phyloP scores from a whole-genome alignment of 352 stramenopile species.

The Pythium chondricola region DNA sequence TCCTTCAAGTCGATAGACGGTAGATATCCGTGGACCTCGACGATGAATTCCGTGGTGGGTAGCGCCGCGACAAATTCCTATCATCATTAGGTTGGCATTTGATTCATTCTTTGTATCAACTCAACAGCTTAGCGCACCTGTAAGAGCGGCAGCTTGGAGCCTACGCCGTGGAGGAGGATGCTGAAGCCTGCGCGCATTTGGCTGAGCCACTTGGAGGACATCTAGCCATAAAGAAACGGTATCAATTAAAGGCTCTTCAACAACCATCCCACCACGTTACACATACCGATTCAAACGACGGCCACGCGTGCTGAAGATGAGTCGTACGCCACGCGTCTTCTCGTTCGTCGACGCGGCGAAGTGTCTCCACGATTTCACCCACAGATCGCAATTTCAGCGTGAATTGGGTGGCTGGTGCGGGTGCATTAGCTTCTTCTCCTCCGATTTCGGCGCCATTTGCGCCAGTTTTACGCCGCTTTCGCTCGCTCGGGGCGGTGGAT shows the following conservation, averaged over 20 bases:
- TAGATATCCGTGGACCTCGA: constrained; percentile 15
- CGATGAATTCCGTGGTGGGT: constrained; percentile 5
- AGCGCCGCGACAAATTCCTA: constrained; percentile 9
- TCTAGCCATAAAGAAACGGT: neutral
- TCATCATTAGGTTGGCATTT: too few relatives aligned
- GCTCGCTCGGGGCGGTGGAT: neutral
- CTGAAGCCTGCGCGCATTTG: constrained; percentile 13
- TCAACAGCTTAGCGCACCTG: too few relatives aligned
- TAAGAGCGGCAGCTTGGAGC: constrained; percentile 13
- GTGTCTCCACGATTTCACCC: constrained; percentile 4
- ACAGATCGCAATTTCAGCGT: constrained; percentile 5
- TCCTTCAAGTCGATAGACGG: constrained; percentile 4
- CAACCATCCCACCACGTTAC: neutral
- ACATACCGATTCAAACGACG: constrained; percentile 3
- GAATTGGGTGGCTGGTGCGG: neutral
- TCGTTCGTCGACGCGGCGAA: constrained; percentile 4
- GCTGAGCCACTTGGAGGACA: neutral
- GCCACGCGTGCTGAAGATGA: neutral
- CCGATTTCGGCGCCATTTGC: neutral
- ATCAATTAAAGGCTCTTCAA: neutral
- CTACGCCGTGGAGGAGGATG: constrained; percentile 14
- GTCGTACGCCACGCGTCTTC: constrained; percentile 6
- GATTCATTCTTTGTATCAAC: too few relatives aligned
- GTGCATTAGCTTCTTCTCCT: neutral
- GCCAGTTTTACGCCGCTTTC: neutral